Base-by-base conservation (phyloP, 345 rosid species). In the Lepidium africanum region DNA sequence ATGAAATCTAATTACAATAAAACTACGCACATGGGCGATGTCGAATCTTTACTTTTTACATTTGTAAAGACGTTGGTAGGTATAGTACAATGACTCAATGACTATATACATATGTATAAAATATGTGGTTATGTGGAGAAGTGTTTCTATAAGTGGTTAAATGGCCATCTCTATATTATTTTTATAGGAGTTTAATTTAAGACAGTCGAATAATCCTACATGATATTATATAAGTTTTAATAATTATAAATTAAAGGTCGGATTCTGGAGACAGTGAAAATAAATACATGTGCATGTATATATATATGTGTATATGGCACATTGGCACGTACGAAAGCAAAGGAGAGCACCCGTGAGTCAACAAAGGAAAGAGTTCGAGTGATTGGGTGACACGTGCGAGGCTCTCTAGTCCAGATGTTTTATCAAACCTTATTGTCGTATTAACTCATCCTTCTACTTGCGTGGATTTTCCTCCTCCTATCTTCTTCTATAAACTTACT, bases 381-480 rank as follows among this genome's bases (percentile, higher is more conserved):
- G 25, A 66, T 41, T 59, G 56, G 49, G 49, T 73, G 63, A 67
- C 77, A 73, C 77, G 77, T 73, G 77, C 25, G 57, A 73, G 49
- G 67, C 71, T 65, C 53, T 73, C 71, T 15, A 41, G 72, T 59
- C 55, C 77, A 73, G 46, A 65, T 73, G 72, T 65, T 66, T 58
- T 27, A 58, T 65, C 51, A 19, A 57, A 39, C 45, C 40, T 63
- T 46, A 50, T 52, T 68, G 19, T 50, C 33, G 9, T 33, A 33
- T 69, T 37, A 70, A 70, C 38, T 55, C 57, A 37, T 46, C 25
- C 41, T 27, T 27, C 32, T 46, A 36, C 50, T 32, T 72, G 54
- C 63, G 77, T 73, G 72, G 67, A 41, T 35, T 67, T 57, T 59
- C 77, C 50, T 66, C 73, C 67, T 73, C 77, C 63, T 19, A 51